These are phyloP conservation scores for Suhomyces prunicola DNA, from an alignment of 805 yeast species.

Conservation along the genomic window DNA sequence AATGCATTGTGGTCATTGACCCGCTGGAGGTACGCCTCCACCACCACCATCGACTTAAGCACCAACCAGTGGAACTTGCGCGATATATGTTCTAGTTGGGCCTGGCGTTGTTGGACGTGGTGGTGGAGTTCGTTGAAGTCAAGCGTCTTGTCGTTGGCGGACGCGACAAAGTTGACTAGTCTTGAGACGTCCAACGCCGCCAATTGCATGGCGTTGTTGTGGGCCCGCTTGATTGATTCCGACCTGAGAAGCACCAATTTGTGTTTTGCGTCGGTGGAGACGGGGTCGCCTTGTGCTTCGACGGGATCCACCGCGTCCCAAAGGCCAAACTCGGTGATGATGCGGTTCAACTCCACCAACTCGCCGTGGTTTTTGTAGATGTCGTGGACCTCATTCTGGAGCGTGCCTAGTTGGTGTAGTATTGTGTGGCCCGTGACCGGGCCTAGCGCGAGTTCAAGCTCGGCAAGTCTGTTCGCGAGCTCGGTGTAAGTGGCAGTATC, in stretches of 20 bases:
- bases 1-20: conserved; percentile 22
- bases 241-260: conserved; percentile 20
- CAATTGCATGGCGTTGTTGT: conserved; percentile 19
- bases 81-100: conserved; percentile 14
- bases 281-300: background rate
- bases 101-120: conserved; percentile 6
- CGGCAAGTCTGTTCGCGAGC: conserved; percentile 6
- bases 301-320: background rate
- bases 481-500: conserved; percentile 5
- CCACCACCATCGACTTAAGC: conserved; percentile 27
- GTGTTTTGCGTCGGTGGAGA: conserved; percentile 13
- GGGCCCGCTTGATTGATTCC: conserved; percentile 19
- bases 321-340: conserved; percentile 17
- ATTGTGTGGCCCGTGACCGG: conserved; percentile 4
- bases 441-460: conserved; percentile 9
- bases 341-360: conserved; percentile 14
- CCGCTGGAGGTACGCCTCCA: conserved; percentile 24
- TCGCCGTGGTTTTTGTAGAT: conserved; percentile 18
- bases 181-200: conserved; percentile 19
- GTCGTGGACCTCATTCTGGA: conserved; percentile 11
- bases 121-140: conserved; percentile 12
- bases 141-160: conserved; percentile 16
- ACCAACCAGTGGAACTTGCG: conserved; percentile 19
- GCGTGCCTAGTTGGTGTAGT: conserved; percentile 11
- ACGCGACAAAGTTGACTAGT: conserved; percentile 16